phyloP scores from a whole-genome alignment of 1,139 yeast genomes.

The Petasospora rhodanensis region DNA sequence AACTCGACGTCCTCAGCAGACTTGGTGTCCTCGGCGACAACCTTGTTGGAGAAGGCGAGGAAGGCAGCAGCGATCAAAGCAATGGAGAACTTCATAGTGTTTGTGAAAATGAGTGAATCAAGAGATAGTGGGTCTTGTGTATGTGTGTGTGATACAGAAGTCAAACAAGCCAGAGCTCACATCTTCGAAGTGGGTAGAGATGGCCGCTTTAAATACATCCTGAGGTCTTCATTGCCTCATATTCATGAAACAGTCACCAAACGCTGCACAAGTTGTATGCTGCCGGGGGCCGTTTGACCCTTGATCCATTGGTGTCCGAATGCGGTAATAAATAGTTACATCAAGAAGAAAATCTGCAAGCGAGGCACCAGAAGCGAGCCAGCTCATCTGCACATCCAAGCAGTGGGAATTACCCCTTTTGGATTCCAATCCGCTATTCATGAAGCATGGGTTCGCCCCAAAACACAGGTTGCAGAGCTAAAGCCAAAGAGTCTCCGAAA shows the following conservation, averaged over 20 bases:
- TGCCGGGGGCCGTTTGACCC: constrained; percentile 1
- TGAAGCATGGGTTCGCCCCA: too few species aligned
- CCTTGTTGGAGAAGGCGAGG: constrained; percentile 17
- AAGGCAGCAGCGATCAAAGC: constrained; percentile 18
- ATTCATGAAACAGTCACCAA: constrained; percentile 5
- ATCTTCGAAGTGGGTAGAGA: too few species aligned
- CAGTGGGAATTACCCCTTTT: neutral
- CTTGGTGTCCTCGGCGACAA: constrained; percentile 8
- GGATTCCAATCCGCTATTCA: too few species aligned
- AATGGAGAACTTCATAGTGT: constrained; percentile 20
- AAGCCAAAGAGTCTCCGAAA: too few species aligned
- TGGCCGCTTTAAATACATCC: neutral
- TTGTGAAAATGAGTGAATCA: constrained; percentile 4
- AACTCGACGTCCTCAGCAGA: constrained; percentile 20
- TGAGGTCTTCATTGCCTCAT: constrained; percentile 2
- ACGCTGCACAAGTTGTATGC: too few species aligned
- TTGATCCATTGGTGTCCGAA: constrained; percentile 18
- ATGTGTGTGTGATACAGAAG: too few species aligned
- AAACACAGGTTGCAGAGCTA: too few species aligned
- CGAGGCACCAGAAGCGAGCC: too few species aligned
- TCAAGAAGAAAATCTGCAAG: constrained; percentile 2
- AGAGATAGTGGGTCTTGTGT: too few species aligned
- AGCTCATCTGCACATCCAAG: too few species aligned
- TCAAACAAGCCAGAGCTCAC: too few species aligned
- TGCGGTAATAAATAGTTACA: constrained; percentile 14